Conservation (phyloP, 352 stramenopile species). For the Thraustochytrium striatum region DNA sequence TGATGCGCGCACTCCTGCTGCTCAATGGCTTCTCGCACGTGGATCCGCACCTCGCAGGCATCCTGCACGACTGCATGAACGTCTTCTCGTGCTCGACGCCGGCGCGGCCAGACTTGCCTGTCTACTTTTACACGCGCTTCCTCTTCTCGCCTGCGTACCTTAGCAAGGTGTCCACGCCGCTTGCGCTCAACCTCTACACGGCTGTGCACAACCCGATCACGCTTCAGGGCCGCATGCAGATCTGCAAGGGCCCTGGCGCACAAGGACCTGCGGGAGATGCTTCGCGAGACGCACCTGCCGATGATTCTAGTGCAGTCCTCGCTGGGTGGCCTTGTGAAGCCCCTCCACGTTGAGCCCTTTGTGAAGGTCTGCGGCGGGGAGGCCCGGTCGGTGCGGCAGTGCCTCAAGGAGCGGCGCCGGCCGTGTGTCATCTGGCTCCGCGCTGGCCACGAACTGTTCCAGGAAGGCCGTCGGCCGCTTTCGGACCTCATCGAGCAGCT, state of each 20-base stretch:
- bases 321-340: constrained; percentile 76
- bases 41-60: constrained; percentile 79
- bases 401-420: constrained; percentile 57
- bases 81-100: constrained; percentile 82
- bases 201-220: constrained; percentile 89
- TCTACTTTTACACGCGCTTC: constrained; percentile 90
- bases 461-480: constrained; percentile 79
- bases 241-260: constrained; percentile 81
- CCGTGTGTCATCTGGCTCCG: constrained; percentile 77
- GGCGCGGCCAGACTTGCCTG: constrained; percentile 80
- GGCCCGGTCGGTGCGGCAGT: constrained; percentile 74
- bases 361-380: constrained; percentile 61
- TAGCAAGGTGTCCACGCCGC: constrained; percentile 78
- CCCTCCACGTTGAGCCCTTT: constrained; percentile 72
- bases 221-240: constrained; percentile 73
- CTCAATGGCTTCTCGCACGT: constrained; percentile 83
- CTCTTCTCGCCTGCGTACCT: constrained; percentile 86
- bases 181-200: constrained; percentile 91
- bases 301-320: constrained; percentile 78
- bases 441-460: constrained; percentile 84
- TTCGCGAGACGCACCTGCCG: constrained; percentile 67
- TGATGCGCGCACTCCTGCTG: constrained; percentile 72
- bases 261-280: constrained; percentile 65
- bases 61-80: constrained; percentile 89
- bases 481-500: constrained; percentile 83